Percentiles rank a stretch among this genome's conserved stretches.
These are phyloP conservation scores for Pichia cactophila DNA, from an alignment of 1,139 yeast genomes.

Conservation along the genomic window DNA sequence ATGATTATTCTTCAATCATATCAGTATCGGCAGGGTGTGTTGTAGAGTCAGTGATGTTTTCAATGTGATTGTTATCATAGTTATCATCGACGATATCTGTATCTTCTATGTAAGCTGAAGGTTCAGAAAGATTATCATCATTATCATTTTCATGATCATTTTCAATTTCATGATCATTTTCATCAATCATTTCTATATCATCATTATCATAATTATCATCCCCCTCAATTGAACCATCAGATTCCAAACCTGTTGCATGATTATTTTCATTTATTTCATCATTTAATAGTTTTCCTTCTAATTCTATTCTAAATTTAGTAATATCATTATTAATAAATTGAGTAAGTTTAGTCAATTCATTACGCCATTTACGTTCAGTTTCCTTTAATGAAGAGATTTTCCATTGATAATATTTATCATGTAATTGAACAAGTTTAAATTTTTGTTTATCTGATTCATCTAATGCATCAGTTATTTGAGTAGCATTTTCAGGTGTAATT, in stretches of 20 bases:
- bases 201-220: too few species aligned
- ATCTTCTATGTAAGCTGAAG: not conserved
- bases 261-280: not conserved
- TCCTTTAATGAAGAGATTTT: conserved; percentile 18
- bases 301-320: conserved; percentile 11
- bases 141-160: too few species aligned
- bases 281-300: conserved; percentile 10
- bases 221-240: too few species aligned
- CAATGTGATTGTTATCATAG: not conserved
- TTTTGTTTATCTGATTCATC: conserved; percentile 19
- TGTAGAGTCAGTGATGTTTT: not conserved
- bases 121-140: too few species aligned
- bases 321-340: conserved; percentile 19
- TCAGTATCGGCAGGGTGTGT: not conserved
- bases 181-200: too few species aligned
- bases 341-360: conserved; percentile 18
- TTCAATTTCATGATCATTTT: too few species aligned
- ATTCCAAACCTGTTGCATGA: conserved; percentile 1
- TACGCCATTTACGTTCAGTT: conserved; percentile 23
- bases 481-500: conserved; percentile 1
- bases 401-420: conserved; percentile 21
- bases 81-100: conserved; percentile 9
- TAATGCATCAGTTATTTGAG: conserved; percentile 16
- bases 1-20: not conserved
- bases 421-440: conserved; percentile 22